Evolutionary conservation across 73 alveolate genomes (phyloP).

Genomic region (Tetrahymena elliotti): DNA sequence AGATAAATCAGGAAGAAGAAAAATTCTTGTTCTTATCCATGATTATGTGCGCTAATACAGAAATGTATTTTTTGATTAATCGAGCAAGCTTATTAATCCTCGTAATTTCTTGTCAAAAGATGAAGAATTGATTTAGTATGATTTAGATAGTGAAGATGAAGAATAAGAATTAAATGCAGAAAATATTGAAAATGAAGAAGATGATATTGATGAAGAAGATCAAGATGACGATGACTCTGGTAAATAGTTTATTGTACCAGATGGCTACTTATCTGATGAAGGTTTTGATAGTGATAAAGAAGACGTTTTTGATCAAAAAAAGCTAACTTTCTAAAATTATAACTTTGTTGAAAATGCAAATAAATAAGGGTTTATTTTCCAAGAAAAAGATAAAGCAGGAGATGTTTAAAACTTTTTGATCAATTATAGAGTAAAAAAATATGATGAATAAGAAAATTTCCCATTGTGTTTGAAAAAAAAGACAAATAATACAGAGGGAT

Average conservation of each 20-base stretch:
- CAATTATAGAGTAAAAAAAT: not conserved
- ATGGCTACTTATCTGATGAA: not conserved
- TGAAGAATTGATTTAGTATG: not conserved
- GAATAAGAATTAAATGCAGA: not conserved
- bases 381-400: not conserved
- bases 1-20: not conserved
- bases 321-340: not conserved
- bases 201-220: not conserved
- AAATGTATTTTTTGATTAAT: not conserved
- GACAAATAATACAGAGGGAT: not conserved
- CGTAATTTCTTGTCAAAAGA: not conserved
- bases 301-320: not conserved
- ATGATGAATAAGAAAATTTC: not conserved
- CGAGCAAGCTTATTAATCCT: not conserved
- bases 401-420: not conserved
- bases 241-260: not conserved
- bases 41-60: not conserved
- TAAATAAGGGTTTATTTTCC: not conserved
- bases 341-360: not conserved
- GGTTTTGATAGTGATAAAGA: not conserved
- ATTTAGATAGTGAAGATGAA: not conserved
- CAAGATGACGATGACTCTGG: not conserved
- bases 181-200: not conserved
- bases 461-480: not conserved
- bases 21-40: not conserved